Evolutionary conservation across 495 filamentous ascomycete genomes (phyloP).

Genomic region (Aspergillus funiculosus): DNA sequence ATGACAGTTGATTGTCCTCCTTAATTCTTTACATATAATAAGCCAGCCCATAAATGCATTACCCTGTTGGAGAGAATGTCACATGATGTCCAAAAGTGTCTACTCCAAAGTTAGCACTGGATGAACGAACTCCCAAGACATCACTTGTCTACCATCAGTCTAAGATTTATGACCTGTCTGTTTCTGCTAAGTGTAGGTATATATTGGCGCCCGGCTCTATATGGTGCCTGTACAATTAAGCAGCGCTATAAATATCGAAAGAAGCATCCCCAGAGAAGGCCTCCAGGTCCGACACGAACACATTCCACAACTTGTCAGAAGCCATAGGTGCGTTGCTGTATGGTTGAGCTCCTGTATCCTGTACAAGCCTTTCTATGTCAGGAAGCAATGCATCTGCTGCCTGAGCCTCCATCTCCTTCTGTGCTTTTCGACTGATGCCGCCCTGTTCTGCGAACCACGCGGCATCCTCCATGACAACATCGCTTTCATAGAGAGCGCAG

Average conservation of each 20-base stretch:
- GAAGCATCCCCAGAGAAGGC: not conserved
- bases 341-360: conserved; percentile 5
- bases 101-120: too few relatives aligned
- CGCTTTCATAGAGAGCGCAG: conserved; percentile 25
- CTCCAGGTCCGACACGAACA: not conserved
- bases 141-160: too few relatives aligned
- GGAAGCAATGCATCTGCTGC: conserved; percentile 20
- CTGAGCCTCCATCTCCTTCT: conserved; percentile 16
- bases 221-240: not conserved
- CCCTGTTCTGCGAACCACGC: conserved; percentile 29
- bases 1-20: too few relatives aligned
- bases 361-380: conserved; percentile 11
- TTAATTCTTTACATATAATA: too few relatives aligned
- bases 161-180: too few relatives aligned
- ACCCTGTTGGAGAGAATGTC: too few relatives aligned
- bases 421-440: conserved; percentile 9
- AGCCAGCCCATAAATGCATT: too few relatives aligned
- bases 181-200: too few relatives aligned
- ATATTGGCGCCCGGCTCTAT: too few relatives aligned
- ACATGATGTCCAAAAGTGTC: too few relatives aligned
- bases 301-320: conserved; percentile 4
- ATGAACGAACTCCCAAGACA: too few relatives aligned
- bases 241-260: not conserved
- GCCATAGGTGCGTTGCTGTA: conserved; percentile 21
- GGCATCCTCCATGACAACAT: conserved; percentile 24